Base-by-base conservation (phyloP, 164 flowering plant species). In the Umbellularia californica region DNA sequence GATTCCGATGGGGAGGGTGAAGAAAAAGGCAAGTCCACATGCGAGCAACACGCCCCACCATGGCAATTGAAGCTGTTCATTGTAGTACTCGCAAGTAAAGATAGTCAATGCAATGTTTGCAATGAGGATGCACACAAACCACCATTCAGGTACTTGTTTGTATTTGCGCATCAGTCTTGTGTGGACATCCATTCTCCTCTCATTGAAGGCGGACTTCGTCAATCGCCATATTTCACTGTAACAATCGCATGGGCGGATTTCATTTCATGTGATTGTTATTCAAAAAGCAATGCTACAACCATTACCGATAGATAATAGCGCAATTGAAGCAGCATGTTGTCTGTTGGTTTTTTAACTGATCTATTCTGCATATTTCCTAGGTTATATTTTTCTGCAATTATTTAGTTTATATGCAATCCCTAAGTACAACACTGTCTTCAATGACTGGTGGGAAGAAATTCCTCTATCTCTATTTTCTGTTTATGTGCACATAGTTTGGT, bases 11-110 rank as follows among this genome's bases (percentile, higher is more conserved):
- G 97, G 97, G 65, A 90, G 95, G 60, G 95, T 92, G 88, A 90
- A 94, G 75, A 87, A 70, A 68, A 95, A 79, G 80, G 99, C 94
- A 30, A 95, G 77, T 10, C 55, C 83, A 74, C 95, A 92, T 10
- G 97, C 97, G 5, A 90, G 77, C 60, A 92, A 41, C 12, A 92
- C 95, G 10, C 95, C 95, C 95, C 98, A 93, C 93, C 93, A 90
- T 60, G 98, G 98, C 84, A 91, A 74, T 75, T 93, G 98, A 68
- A 92, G 77, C 70, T 93, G 77, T 55, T 87, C 82, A 27, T 87
- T 87, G 68, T 65, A 65, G 68, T 12, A 25, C 68, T 25, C 13
- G 33, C 68, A 65, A 9, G 47, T 19, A 2, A 65, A 65, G 68
- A 65, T 11, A 2, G 68, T 65, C 30, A 65, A 28, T 24, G 68